phyloP scores from a whole-genome alignment of 2,329 filamentous ascomycete genomes.

The Simplicillium sp. region DNA sequence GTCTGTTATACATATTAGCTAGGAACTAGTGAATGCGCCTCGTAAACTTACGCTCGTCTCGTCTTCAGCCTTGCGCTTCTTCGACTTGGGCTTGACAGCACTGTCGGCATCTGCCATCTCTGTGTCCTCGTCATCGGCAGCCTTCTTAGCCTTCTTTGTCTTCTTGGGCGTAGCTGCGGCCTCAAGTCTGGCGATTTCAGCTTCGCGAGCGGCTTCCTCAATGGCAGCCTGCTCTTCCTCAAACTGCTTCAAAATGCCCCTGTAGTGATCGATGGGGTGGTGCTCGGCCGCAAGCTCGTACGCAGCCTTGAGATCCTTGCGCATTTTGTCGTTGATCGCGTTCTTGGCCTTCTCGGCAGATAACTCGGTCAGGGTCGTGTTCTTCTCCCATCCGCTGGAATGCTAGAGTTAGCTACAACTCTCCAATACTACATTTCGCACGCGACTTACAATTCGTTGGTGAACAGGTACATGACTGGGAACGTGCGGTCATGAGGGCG shows the following conservation, averaged over 20 bases:
- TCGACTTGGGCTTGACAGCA: slow-evolving; percentile 53
- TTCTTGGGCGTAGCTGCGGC: slow-evolving; percentile 31
- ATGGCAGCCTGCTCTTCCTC: slow-evolving; percentile 56
- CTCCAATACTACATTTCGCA: not conserved
- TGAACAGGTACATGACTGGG: slow-evolving; percentile 88
- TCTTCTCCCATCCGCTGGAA: slow-evolving; percentile 88
- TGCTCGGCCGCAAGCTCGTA: slow-evolving; percentile 72
- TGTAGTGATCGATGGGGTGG: slow-evolving; percentile 73
- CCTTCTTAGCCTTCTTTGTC: slow-evolving; percentile 37
- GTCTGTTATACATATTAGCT: slow-evolving; percentile 27
- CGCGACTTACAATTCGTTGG: slow-evolving; percentile 87
- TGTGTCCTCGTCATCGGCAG: slow-evolving; percentile 45
- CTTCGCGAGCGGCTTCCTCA: slow-evolving; percentile 32
- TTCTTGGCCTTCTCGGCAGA: slow-evolving; percentile 62
- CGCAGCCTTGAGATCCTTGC: slow-evolving; percentile 69
- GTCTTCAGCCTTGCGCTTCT: slow-evolving; percentile 85
- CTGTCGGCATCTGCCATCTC: slow-evolving; percentile 56
- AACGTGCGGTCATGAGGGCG: slow-evolving; percentile 78
- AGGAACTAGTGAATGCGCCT: slow-evolving; percentile 4
- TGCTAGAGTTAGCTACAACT: slow-evolving; percentile 1
- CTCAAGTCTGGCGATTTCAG: slow-evolving; percentile 26
- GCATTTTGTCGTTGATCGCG: slow-evolving; percentile 64
- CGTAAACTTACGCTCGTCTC: slow-evolving; percentile 40
- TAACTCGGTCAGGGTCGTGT: slow-evolving; percentile 71
- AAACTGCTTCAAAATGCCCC: slow-evolving; percentile 64